These are phyloP conservation scores for Yamadazyma friedrichii DNA, from an alignment of 1,139 yeast species.

Conservation along the genomic window DNA sequence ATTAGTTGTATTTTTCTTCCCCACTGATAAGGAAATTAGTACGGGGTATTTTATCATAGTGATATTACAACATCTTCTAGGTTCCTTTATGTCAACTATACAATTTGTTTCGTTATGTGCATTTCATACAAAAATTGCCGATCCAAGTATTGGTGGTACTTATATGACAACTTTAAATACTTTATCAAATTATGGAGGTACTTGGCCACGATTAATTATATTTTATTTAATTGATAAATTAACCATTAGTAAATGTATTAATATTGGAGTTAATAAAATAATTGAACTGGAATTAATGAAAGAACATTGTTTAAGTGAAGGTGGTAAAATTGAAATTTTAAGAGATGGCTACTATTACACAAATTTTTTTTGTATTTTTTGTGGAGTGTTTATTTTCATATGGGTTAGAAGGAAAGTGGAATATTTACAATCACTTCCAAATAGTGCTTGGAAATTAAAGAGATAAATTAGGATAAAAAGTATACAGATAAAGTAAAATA, in stretches of 20 bases:
- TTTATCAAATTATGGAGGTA: slow-evolving; percentile 90
- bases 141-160: slow-evolving; percentile 94
- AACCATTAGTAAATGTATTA: slow-evolving; percentile 60
- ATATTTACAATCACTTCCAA: slow-evolving; percentile 61
- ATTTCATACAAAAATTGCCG: slow-evolving; percentile 93
- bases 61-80: slow-evolving; percentile 76
- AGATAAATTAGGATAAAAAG: slow-evolving; percentile 7
- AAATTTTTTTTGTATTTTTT: slow-evolving; percentile 63
- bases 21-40: slow-evolving; percentile 50
- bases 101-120: slow-evolving; percentile 95
- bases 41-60: slow-evolving; percentile 61
- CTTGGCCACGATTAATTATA: slow-evolving; percentile 89
- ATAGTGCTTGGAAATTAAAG: slow-evolving; percentile 65
- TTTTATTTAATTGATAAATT: slow-evolving; percentile 77
- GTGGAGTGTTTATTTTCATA: slow-evolving; percentile 68
- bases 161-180: slow-evolving; percentile 97
- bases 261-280: slow-evolving; percentile 11
- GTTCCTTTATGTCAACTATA: slow-evolving; percentile 90
- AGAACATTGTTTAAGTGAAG: slow-evolving; percentile 47
- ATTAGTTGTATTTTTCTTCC: slow-evolving; percentile 70
- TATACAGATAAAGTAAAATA: background rate
- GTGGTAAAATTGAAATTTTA: slow-evolving; percentile 54
- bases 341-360: slow-evolving; percentile 86
- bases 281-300: slow-evolving; percentile 36
- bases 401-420: slow-evolving; percentile 65